These are phyloP conservation scores for Batkoa obscura DNA, from an alignment of 371 early-diverging fungal genomes.

Conservation along the genomic window DNA sequence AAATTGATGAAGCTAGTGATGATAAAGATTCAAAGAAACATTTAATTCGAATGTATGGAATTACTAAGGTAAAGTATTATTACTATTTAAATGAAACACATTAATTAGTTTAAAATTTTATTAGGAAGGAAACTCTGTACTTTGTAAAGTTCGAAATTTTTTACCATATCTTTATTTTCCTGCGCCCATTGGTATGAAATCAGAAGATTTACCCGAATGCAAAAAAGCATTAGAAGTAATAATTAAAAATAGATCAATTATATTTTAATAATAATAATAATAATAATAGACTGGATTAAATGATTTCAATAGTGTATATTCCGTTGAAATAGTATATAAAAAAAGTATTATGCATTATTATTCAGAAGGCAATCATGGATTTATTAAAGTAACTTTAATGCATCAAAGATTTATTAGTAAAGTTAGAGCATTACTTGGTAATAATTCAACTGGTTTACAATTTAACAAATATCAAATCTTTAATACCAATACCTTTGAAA, in stretches of 20 bases:
- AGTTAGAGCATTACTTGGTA: too few relatives aligned
- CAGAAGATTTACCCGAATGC: constrained; percentile 32
- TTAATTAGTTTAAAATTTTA: background rate
- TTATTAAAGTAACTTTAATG: constrained; percentile 38
- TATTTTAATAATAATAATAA: background rate
- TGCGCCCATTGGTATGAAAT: constrained; percentile 55
- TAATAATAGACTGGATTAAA: too few relatives aligned
- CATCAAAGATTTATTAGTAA: too few relatives aligned
- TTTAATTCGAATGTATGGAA: constrained; percentile 66
- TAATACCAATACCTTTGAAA: constrained; percentile 64
- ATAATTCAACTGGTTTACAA: too few relatives aligned
- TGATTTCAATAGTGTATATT: too few relatives aligned
- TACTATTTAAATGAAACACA: constrained; percentile 2
- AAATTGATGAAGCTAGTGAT: constrained; percentile 54
- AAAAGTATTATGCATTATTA: constrained; percentile 68
- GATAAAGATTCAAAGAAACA: constrained; percentile 16
- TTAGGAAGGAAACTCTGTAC: constrained; percentile 62
- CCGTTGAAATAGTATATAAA: constrained; percentile 41
- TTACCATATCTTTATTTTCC: constrained; percentile 92
- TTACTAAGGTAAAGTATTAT: constrained; percentile 41
- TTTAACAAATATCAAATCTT: constrained; percentile 15
- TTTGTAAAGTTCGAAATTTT: constrained; percentile 86
- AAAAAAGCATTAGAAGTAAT: constrained; percentile 21
- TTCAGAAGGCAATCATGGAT: constrained; percentile 39
- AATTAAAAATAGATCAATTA: constrained; percentile 17